These are phyloP conservation scores for Cyberlindnera mycetangii DNA, from an alignment of 805 yeast species.

Conservation along the genomic window DNA sequence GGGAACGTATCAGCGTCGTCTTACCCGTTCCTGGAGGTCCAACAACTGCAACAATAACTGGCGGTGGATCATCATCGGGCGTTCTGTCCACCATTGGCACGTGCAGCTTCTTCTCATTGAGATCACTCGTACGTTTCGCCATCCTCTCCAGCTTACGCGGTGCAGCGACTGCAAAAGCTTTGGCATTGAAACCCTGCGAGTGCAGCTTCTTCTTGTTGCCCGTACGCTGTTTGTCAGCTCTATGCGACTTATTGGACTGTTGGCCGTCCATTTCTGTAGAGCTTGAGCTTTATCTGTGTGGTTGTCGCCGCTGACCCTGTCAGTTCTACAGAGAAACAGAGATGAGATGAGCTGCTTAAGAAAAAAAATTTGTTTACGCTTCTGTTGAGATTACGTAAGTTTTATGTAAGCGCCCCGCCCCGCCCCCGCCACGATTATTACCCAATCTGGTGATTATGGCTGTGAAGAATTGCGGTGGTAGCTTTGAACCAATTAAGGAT, in stretches of 20 bases:
- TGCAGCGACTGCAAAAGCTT: constrained; percentile 77
- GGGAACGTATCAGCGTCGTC: constrained; percentile 84
- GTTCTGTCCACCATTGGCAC: constrained; percentile 98
- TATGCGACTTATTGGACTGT: constrained; percentile 80
- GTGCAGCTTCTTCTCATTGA: constrained; percentile 78
- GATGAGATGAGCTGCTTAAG: constrained; percentile 9
- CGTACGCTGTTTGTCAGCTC: constrained; percentile 53
- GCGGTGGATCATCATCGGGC: constrained; percentile 97
- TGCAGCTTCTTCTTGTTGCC: constrained; percentile 85
- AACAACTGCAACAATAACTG: constrained; percentile 91
- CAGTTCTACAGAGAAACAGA: neutral
- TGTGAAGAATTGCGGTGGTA: too few species aligned
- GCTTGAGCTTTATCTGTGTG: neutral
- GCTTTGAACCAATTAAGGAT: too few species aligned
- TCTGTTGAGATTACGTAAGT: constrained; percentile 1
- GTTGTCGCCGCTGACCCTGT: neutral
- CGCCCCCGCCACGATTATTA: neutral
- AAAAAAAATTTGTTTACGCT: constrained; percentile 6
- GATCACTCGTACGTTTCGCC: constrained; percentile 83
- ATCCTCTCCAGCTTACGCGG: constrained; percentile 84
- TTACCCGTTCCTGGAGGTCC: constrained; percentile 99
- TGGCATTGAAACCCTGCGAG: constrained; percentile 80
- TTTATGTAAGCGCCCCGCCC: neutral
- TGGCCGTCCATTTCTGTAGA: constrained; percentile 26
- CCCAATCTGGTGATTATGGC: neutral